A percentile compares a stretch with the other conserved stretches of the same genome.
Conservation (phyloP, 73 alveolate species). For the Paramecium sonneborni region DNA sequence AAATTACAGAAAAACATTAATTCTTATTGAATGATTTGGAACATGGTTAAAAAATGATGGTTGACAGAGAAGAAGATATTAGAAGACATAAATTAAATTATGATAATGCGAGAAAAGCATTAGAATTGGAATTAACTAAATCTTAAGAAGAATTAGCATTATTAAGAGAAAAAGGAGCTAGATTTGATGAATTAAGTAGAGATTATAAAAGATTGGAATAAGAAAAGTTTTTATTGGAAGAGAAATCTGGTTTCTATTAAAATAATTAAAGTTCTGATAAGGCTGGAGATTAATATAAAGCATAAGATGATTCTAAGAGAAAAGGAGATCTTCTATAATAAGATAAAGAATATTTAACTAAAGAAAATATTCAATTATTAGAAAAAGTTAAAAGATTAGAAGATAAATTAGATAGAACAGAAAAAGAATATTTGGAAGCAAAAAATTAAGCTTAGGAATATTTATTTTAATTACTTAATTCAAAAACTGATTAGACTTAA, state of each 20-base stretch:
- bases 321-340: constrained; percentile 79
- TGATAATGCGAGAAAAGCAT: constrained; percentile 65
- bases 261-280: constrained; percentile 26
- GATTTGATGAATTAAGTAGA: constrained; percentile 70
- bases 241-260: constrained; percentile 64
- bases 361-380: constrained; percentile 68
- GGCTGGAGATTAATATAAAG: constrained; percentile 44
- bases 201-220: constrained; percentile 60
- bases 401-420: constrained; percentile 82
- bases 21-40: constrained; percentile 63
- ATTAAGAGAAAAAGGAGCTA: constrained; percentile 69
- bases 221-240: constrained; percentile 66
- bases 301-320: constrained; percentile 68
- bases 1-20: constrained; percentile 60
- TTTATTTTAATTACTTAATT: constrained; percentile 77
- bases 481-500: constrained; percentile 72
- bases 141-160: constrained; percentile 56
- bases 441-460: constrained; percentile 81
- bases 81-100: constrained; percentile 69
- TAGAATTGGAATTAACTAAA: constrained; percentile 59
- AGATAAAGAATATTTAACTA: constrained; percentile 82
- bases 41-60: constrained; percentile 65
- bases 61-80: constrained; percentile 62
- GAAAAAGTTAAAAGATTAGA: constrained; percentile 84
- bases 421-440: constrained; percentile 79